Conservation (phyloP, 2,329 filamentous ascomycete genomes). For the Sphaceloma murrayae region DNA sequence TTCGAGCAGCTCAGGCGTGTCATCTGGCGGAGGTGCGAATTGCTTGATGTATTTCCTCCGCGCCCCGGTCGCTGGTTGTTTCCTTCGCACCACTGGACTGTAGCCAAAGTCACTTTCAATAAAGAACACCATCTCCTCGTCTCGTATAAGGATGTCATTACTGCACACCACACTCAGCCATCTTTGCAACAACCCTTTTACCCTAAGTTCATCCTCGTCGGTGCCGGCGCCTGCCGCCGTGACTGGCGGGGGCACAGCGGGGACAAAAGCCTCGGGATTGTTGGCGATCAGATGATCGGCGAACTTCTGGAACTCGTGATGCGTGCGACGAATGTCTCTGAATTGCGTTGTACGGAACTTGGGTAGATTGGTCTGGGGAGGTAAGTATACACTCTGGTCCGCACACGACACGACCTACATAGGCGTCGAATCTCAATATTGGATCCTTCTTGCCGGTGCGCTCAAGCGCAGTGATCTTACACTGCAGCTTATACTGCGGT, state of each 20-base stretch:
- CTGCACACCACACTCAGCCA: constrained; percentile 92
- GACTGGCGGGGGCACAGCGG: constrained; percentile 85
- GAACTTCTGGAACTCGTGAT: constrained; percentile 95
- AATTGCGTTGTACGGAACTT: constrained; percentile 97
- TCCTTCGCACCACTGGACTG: constrained; percentile 87
- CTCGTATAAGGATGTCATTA: constrained; percentile 85
- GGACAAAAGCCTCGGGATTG: constrained; percentile 92
- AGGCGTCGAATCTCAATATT: constrained; percentile 88
- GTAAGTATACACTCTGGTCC: constrained; percentile 1
- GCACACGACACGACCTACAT: constrained; percentile 51
- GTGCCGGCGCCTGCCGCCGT: constrained; percentile 92
- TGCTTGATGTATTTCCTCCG: constrained; percentile 94
- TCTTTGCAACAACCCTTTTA: constrained; percentile 81
- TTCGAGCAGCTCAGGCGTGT: constrained; percentile 87
- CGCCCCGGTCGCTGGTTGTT: constrained; percentile 93
- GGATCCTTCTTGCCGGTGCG: constrained; percentile 92
- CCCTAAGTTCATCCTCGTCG: constrained; percentile 83
- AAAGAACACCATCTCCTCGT: constrained; percentile 95
- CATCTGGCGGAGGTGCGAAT: constrained; percentile 92
- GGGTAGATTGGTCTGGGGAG: constrained; percentile 81
- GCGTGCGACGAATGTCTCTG: constrained; percentile 87
- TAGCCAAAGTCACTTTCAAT: constrained; percentile 99
- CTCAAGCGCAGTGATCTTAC: constrained; percentile 89
- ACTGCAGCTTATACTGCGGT: constrained; percentile 60
- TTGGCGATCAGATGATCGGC: constrained; percentile 91